Evolutionary conservation across 306 rosid genomes (phyloP).

Genomic region (Abrus precatorius): DNA sequence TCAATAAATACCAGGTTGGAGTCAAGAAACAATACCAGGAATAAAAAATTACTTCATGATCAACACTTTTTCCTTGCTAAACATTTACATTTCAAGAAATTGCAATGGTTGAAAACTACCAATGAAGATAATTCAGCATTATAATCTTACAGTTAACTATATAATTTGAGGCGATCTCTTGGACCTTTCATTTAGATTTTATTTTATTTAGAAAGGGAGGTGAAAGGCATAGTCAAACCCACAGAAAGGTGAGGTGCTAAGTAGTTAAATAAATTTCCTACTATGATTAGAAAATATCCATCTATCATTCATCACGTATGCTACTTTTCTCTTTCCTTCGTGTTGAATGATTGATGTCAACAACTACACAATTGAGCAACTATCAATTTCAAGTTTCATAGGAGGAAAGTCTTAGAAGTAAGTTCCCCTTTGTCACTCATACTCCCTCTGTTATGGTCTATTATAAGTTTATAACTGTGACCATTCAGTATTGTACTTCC

Average conservation of each 20-base stretch:
- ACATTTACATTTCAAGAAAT: constrained; percentile 23
- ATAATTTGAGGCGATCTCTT: constrained; percentile 15
- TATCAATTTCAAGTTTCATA: constrained; percentile 12
- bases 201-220: not conserved
- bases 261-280: not conserved
- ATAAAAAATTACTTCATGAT: constrained; percentile 18
- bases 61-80: not conserved
- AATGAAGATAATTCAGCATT: constrained; percentile 39
- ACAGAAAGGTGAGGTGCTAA: constrained; percentile 5
- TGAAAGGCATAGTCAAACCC: not conserved
- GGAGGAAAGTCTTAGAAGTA: not conserved
- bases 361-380: constrained; percentile 26
- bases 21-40: constrained; percentile 36
- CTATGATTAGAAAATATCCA: constrained; percentile 13
- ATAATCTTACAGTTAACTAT: constrained; percentile 32
- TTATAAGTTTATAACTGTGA: not conserved
- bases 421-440: not conserved
- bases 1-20: constrained; percentile 32
- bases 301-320: constrained; percentile 5
- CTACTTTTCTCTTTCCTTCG: not conserved
- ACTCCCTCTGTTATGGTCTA: constrained; percentile 8
- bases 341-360: constrained; percentile 2
- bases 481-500: not conserved
- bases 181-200: constrained; percentile 4
- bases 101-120: constrained; percentile 8